Evolutionary conservation across 352 stramenopile species (phyloP).

Genomic region (Globisporangium nagaii): DNA sequence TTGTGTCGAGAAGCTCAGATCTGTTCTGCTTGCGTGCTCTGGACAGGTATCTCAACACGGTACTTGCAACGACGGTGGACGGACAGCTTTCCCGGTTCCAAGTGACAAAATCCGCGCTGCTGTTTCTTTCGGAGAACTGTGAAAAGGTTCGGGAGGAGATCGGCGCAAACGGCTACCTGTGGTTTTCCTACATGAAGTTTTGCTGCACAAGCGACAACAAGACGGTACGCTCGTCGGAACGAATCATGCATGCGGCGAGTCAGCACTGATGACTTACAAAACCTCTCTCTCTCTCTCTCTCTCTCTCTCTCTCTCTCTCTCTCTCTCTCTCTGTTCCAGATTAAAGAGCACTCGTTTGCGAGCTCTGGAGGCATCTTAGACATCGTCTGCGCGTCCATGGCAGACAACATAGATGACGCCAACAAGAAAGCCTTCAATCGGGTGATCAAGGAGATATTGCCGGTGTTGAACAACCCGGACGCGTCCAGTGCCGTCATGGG

Average conservation of each 20-base stretch:
- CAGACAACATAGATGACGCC: constrained; percentile 30
- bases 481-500: constrained; percentile 26
- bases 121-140: constrained; percentile 44
- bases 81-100: constrained; percentile 64
- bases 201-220: constrained; percentile 67
- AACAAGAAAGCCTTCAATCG: constrained; percentile 68
- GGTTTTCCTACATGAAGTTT: constrained; percentile 72
- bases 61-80: constrained; percentile 52
- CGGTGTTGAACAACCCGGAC: constrained; percentile 43
- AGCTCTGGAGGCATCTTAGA: constrained; percentile 41
- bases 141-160: constrained; percentile 45
- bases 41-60: constrained; percentile 47
- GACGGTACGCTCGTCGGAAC: constrained; percentile 28
- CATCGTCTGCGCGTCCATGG: constrained; percentile 34
- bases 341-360: constrained; percentile 60
- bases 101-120: constrained; percentile 53
- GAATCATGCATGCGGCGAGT: background rate
- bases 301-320: background rate
- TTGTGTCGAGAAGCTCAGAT: too few species aligned
- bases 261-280: background rate
- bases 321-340: constrained; percentile 28
- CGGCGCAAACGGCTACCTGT: constrained; percentile 35
- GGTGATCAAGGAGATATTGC: constrained; percentile 68
- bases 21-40: constrained; percentile 2
- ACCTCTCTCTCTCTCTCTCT: background rate